Base-by-base conservation (phyloP, 495 filamentous ascomycete genomes). In the Hypoxylon perforatum region DNA sequence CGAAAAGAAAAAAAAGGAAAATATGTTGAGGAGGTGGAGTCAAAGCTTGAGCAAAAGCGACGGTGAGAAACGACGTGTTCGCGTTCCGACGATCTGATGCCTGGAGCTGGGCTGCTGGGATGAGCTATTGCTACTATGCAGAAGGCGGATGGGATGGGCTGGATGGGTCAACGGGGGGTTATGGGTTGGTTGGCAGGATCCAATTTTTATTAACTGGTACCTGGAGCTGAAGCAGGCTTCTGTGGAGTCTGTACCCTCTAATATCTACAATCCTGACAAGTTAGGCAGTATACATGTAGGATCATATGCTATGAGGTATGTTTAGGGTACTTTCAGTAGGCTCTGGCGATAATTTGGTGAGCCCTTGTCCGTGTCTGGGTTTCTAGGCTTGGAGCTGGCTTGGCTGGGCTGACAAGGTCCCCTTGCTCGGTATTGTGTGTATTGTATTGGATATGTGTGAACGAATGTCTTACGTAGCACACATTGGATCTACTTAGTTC, bases 171-270 rank as follows among this genome's bases (percentile, higher is more conserved):
- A 57, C 46, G 54, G 61, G n/a, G 53, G 36, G 14, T 19, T 21
- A 49, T 35, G 23, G 41, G 47, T 53, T 56, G 59, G 49, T 57
- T 69, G 65, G 54, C 30, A 62, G 65, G 65, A 69, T 63, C 65
- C 65, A 53, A 69, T 57, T 69, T 63, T 68, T 58, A 57, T 63
- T 56, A n/a, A 60, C 33, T 59, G 53, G 53, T 68, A 63, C 65
- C 58, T 69, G 60, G 49, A 69, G 56, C 49, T 64, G 54, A 54
- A 69, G 60, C 23, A 56, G 55, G 54, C 21, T 63, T 53, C 33
- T 45, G 56, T 53, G 46, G 45, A 33, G 21, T 47, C 35, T 25
- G 41, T 3, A 6, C 35, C 36, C 46, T 57, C 46, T 57, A 23
- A 28, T n/a, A n/a, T n/a, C n/a, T n/a, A n/a, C n/a, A n/a, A n/a